phyloP scores from a whole-genome alignment of 2,329 filamentous ascomycete species.

The Grosmannia serpens region DNA sequence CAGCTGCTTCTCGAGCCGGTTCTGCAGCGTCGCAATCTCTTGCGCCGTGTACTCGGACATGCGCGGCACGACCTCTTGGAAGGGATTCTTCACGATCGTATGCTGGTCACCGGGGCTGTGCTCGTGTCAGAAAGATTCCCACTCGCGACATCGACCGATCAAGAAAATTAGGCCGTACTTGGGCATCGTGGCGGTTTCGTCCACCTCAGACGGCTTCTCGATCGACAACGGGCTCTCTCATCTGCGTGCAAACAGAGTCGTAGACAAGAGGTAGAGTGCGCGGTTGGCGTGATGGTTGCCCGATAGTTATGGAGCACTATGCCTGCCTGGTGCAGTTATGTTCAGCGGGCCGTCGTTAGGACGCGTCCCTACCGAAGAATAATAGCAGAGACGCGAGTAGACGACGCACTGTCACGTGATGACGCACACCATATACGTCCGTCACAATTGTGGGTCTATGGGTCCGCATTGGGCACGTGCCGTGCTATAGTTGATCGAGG shows the following conservation, averaged over 20 bases:
- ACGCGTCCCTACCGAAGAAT: not conserved
- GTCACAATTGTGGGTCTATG: not conserved
- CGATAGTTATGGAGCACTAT: not conserved
- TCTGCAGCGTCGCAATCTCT: conserved; percentile 80
- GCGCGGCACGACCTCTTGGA: conserved; percentile 51
- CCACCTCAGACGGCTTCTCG: not conserved
- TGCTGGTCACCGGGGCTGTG: conserved; percentile 59
- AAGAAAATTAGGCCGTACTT: not conserved
- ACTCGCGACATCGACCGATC: not conserved
- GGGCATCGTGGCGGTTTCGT: not conserved
- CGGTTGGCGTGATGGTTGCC: not conserved
- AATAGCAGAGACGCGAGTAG: not conserved
- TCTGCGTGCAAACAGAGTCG: not conserved
- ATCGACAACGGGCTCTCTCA: not conserved
- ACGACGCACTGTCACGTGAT: not conserved
- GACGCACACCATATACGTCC: not conserved
- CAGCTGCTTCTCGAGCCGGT: conserved; percentile 80
- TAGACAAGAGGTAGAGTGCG: not conserved
- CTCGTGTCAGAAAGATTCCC: not conserved
- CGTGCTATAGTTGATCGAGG: not conserved
- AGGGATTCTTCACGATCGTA: conserved; percentile 60
- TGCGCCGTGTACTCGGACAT: conserved; percentile 77
- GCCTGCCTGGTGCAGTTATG: not conserved
- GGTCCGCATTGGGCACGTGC: not conserved
- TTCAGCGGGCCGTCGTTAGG: not conserved